Conservation (phyloP, 2,329 filamentous ascomycete genomes). For the Xylariaceae sp. region DNA sequence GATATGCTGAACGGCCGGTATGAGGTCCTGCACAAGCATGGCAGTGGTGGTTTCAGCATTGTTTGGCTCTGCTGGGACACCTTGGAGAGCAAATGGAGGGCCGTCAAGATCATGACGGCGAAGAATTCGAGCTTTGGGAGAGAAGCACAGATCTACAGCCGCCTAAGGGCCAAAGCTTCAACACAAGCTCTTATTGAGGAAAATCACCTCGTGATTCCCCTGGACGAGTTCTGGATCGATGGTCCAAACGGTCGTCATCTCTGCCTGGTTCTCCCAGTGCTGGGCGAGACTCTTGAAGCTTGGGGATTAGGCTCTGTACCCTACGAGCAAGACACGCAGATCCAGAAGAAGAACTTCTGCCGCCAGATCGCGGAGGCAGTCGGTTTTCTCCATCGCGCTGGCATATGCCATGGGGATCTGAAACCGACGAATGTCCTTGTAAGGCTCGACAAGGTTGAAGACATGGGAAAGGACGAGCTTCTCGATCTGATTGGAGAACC, state of each 20-base stretch:
- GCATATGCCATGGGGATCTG: constrained; percentile 1
- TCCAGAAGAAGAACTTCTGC: neutral
- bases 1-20: constrained; percentile 11
- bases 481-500: neutral
- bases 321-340: neutral
- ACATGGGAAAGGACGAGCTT: neutral
- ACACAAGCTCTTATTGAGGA: neutral
- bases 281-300: constrained; percentile 1
- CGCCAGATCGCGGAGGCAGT: neutral
- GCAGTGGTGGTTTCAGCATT: constrained; percentile 10
- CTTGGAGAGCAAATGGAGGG: constrained; percentile 10
- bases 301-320: constrained; percentile 4
- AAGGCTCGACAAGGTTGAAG: neutral
- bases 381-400: neutral
- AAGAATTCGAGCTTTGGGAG: neutral
- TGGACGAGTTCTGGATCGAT: constrained; percentile 14
- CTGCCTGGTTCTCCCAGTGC: constrained; percentile 14
- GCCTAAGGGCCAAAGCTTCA: constrained; percentile 1
- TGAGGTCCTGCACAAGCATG: constrained; percentile 19
- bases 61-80: constrained; percentile 20
- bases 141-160: constrained; percentile 7
- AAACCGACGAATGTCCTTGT: neutral
- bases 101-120: constrained; percentile 17
- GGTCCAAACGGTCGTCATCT: constrained; percentile 18
- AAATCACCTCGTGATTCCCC: constrained; percentile 10